Conservation (phyloP, 306 rosid genomes). For the Mucuna pruriens region DNA sequence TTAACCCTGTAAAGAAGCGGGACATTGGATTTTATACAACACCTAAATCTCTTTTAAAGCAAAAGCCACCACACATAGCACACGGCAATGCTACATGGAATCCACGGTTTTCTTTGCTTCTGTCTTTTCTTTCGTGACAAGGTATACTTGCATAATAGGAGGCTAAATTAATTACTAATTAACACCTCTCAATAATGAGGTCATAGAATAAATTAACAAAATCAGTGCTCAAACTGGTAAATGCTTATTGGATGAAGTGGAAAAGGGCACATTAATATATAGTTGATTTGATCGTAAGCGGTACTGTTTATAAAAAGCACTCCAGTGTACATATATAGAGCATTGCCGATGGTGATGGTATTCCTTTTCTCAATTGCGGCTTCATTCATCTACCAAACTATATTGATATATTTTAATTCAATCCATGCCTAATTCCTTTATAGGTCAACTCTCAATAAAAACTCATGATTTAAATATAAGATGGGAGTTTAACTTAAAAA, state of each 20-base stretch:
- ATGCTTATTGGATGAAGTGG: conserved; percentile 8
- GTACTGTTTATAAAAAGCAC: not conserved
- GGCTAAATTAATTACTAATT: not conserved
- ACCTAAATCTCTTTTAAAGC: not conserved
- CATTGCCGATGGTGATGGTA: no score
- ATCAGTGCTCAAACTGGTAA: not conserved
- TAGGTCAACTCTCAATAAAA: no score
- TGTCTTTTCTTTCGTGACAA: conserved; percentile 12
- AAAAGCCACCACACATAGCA: conserved; percentile 33
- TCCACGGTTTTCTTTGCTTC: conserved; percentile 1
- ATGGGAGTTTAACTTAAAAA: no score
- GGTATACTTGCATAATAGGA: not conserved
- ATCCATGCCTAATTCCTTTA: no score
- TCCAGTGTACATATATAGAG: not conserved
- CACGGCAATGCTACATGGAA: not conserved
- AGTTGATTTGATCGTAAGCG: not conserved
- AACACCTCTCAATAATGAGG: conserved; percentile 17
- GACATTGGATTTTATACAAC: not conserved
- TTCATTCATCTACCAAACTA: no score
- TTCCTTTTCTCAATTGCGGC: no score
- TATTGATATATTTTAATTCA: no score
- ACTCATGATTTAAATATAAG: no score
- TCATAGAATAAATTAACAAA: conserved; percentile 26
- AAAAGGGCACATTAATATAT: not conserved
- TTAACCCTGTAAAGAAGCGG: conserved; percentile 19